Evolutionary conservation across 2,329 filamentous ascomycete species (phyloP).

Genomic region (Dactylellina drechsleri): DNA sequence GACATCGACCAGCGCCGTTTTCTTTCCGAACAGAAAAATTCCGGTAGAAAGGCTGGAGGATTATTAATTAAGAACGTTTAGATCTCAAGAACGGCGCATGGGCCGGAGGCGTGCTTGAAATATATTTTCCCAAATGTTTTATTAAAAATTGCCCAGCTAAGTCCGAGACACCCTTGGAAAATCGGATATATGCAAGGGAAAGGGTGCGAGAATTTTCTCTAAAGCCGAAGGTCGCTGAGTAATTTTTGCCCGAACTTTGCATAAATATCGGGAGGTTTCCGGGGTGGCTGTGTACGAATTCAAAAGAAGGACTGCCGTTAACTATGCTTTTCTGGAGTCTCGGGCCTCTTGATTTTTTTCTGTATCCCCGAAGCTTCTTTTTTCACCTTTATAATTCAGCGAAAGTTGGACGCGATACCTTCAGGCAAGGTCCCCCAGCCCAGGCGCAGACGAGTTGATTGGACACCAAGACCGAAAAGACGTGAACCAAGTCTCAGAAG

Average conservation of each 20-base stretch:
- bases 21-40: conserved; percentile 6
- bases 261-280: conserved; percentile 17
- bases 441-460: conserved; percentile 25
- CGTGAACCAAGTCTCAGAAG: conserved; percentile 32
- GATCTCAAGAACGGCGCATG: conserved; percentile 7
- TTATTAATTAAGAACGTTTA: conserved; percentile 1
- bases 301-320: neutral
- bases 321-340: neutral
- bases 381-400: neutral
- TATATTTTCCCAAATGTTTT: conserved; percentile 9
- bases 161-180: conserved; percentile 30
- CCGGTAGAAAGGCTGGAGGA: conserved; percentile 2
- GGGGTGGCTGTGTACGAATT: conserved; percentile 11
- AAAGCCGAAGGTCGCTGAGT: conserved; percentile 1
- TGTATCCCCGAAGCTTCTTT: conserved; percentile 2
- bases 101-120: conserved; percentile 11
- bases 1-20: conserved; percentile 42
- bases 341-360: neutral
- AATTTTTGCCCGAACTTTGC: neutral
- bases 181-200: conserved; percentile 39
- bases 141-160: conserved; percentile 21
- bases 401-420: too few relatives aligned
- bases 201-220: conserved; percentile 50
- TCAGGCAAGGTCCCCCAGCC: too few relatives aligned
- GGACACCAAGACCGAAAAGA: conserved; percentile 24